Base-by-base conservation (phyloP, 139 green algal genomes). In the Picochlorum sp. region DNA sequence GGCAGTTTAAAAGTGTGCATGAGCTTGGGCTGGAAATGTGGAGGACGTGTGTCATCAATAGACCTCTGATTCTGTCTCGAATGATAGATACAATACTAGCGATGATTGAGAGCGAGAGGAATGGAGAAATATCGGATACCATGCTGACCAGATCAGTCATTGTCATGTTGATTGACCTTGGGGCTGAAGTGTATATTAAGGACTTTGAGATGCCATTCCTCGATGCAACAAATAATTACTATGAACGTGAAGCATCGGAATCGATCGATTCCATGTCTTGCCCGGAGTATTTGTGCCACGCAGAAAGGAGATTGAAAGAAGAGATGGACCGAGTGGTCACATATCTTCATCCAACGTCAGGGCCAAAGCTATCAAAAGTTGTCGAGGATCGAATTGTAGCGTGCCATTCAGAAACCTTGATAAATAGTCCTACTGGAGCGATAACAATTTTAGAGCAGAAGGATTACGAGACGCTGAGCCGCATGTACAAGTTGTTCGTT, bases 141-240 rank as follows among this genome's bases (percentile, higher is more conserved):
- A 59, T 62, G 0, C 80, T 97, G n/a, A 71, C 98, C 37, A 75
- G 81, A 16, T 69, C 78, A 18, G 85, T 88, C 49, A 94, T 83
- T 6, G n/a, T 30, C 38, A 98, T 98, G 92, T 76, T 97, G 51
- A 77, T 86, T 31, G 92, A 97, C 57, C 77, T 98, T 45, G 92
- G 90, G 21, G 76, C 77, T 21, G 21, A 66, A 26, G 89, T 96
- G 31, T 96, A 96, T 64, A 58, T 74, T 31, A 80, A 92, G 21
- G 92, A 98, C 44, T 95, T 99, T 81, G 91, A 98, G 82, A 69
- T 52, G 4, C 81, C 75, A 38, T 96, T 97, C 75, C 73, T 99
- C 16, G 74, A 79, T 26, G 75, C 71, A 6, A 85, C 93, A 1
- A 63, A 80, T 5, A 85, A 90, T 23, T 98, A 97, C 68, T 99